Conservation (phyloP, 495 filamentous ascomycete species). For the Penicillium paradoxum region DNA sequence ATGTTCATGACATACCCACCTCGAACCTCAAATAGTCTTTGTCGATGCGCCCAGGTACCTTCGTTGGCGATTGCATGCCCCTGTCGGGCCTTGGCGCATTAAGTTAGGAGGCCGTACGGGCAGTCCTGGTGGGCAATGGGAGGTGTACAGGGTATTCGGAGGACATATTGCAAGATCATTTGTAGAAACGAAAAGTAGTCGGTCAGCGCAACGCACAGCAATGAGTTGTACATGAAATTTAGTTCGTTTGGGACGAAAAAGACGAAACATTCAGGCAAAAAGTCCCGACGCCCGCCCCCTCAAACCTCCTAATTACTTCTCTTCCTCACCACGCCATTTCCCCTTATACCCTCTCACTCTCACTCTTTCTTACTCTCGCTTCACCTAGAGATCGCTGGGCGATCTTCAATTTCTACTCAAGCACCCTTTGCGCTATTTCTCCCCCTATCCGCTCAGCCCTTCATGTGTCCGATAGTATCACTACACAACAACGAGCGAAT, state of each 20-base stretch:
- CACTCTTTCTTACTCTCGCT: conserved; percentile 3
- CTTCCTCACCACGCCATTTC: conserved; percentile 8
- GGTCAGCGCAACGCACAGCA: neutral
- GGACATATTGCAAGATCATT: no score
- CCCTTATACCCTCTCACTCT: neutral
- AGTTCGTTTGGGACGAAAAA: neutral
- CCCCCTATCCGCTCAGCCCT: conserved; percentile 32
- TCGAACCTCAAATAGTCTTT: no score
- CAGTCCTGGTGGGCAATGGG: neutral
- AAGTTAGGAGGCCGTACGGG: conserved; percentile 4
- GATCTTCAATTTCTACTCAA: conserved; percentile 18
- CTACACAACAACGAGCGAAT: conserved; percentile 23
- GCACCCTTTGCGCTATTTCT: conserved; percentile 5
- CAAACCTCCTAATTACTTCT: conserved; percentile 2
- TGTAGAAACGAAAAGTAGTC: neutral
- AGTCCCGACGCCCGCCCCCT: conserved; percentile 5
- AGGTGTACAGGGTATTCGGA: no score
- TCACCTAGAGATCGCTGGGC: conserved; percentile 34
- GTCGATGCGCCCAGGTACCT: no score
- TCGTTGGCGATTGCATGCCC: conserved; percentile 9
- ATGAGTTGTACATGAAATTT: neutral
- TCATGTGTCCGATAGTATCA: conserved; percentile 38
- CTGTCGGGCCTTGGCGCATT: conserved; percentile 3
- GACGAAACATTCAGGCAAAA: conserved; percentile 6
- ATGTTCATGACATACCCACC: neutral